Evolutionary conservation across 495 filamentous ascomycete species (phyloP), one percentile per base, ranked within the genome.

Genomic region (Talaromyces thailandensis): DNA sequence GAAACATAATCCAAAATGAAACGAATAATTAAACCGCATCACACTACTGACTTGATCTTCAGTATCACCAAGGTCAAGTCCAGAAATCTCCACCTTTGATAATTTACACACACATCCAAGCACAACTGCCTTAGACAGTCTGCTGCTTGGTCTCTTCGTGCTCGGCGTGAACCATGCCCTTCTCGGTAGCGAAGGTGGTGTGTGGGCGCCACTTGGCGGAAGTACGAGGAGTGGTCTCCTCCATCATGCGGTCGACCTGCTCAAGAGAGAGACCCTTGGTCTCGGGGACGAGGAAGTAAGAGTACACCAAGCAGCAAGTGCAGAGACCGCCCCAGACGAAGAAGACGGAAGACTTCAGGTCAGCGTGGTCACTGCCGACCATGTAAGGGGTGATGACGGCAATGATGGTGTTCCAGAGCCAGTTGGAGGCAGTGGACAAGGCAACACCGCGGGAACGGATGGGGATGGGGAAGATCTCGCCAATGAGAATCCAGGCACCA

Each of bases 181-280:
- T 84, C 61, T 86, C 81, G 32, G 74, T 70, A 6, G 86, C 87
- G 64, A 88, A 92, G 28, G 89, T 93, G 59, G 76, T 76, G 67
- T 83, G 82, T 25, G 89, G 88, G 67, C 78, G 80, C 90, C 90
- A 93, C 68, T 81, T 83, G 71, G 78, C 70, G 58, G 87, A 90
- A 16, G 82, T 87, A 25, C 85, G 73, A n/a, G 90, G 86, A 1
- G 81, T 88, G 5, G 84, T 83, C 77, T 93, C 90, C 72, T 90
- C 90, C 72, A 93, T 77, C 89, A 93, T 91, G 67, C 81, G 81
- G 75, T 92, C 89, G 64, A 93, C 86, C 71, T 93, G 89, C 74
- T 93, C 90, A 57, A 92, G 86, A n/a, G 88, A 86, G 18, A 93
- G 80, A 61, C 88, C 88, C 80, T 91, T 91, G 69, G 89, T 91